Evolutionary conservation across 2,329 filamentous ascomycete genomes (phyloP).

Genomic region (Fonsecaea monophora): DNA sequence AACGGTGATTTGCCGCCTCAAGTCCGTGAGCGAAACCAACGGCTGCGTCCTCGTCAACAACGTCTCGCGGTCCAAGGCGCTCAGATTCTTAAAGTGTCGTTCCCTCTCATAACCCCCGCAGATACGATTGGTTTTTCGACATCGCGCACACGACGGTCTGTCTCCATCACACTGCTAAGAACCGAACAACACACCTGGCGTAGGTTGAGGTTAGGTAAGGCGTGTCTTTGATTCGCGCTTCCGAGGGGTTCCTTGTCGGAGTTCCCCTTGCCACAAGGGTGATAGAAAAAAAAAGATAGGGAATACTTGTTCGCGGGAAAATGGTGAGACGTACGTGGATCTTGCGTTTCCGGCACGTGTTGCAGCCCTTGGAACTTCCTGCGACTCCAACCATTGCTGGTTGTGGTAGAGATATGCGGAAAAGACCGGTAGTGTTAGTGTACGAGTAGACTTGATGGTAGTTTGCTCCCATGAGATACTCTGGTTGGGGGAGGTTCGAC

Average conservation of each 20-base stretch:
- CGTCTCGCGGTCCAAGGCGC: slow-evolving; percentile 22
- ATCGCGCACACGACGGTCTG: slow-evolving; percentile 22
- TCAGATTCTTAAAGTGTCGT: slow-evolving; percentile 25
- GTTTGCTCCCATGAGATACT: no score
- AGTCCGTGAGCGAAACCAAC: slow-evolving; percentile 22
- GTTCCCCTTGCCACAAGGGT: no score
- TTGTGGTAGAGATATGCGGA: no score
- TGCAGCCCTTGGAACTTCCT: slow-evolving; percentile 39
- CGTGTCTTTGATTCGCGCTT: no score
- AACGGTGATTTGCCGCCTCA: background rate
- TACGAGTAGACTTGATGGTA: no score
- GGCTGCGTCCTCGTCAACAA: slow-evolving; percentile 23
- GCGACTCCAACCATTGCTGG: slow-evolving; percentile 23
- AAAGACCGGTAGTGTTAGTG: no score
- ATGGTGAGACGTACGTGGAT: slow-evolving; percentile 34
- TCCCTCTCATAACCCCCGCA: slow-evolving; percentile 26
- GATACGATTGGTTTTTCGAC: slow-evolving; percentile 14
- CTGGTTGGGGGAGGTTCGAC: no score
- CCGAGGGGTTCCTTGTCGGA: no score
- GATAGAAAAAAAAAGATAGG: no score
- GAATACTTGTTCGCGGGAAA: background rate
- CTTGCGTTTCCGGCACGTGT: slow-evolving; percentile 40
- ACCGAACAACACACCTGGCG: no score
- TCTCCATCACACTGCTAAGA: slow-evolving; percentile 26
- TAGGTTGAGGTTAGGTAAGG: no score